Conservation (phyloP, 805 yeast species). For the Candida multigemmis region DNA sequence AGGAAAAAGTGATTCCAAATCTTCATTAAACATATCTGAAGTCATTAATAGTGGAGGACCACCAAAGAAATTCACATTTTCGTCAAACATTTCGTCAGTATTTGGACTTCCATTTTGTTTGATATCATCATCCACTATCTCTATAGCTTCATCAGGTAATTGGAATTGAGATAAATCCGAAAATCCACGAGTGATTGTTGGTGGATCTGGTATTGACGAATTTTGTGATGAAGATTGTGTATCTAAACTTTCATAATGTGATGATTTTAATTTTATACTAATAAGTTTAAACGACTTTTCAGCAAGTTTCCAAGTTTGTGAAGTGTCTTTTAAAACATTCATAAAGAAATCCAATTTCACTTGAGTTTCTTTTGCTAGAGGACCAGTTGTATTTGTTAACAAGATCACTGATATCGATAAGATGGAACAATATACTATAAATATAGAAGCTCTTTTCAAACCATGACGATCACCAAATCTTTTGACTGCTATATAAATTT, state of each 20-base stretch:
- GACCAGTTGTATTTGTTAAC: constrained; percentile 19
- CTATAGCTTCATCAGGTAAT: too few species aligned
- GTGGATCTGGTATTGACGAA: too few species aligned
- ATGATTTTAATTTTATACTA: constrained; percentile 19
- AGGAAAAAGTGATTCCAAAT: constrained; percentile 43
- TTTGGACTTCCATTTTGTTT: too few species aligned
- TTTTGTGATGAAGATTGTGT: too few species aligned
- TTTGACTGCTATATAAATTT: constrained; percentile 27
- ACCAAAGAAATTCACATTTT: constrained; percentile 33
- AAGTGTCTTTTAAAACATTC: constrained; percentile 29
- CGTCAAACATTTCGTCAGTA: constrained; percentile 10
- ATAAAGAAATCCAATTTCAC: constrained; percentile 28
- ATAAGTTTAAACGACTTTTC: constrained; percentile 35
- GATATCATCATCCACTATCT: too few species aligned
- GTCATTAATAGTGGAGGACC: constrained; percentile 48
- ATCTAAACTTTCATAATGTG: constrained; percentile 6
- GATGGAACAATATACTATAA: constrained; percentile 39
- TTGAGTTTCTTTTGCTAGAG: constrained; percentile 15
- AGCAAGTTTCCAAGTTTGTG: constrained; percentile 40
- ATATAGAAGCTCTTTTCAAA: constrained; percentile 31
- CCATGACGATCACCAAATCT: constrained; percentile 32
- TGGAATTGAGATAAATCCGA: too few species aligned
- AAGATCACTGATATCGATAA: constrained; percentile 34
- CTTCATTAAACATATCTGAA: constrained; percentile 36
- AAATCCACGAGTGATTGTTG: too few species aligned